Conservation (phyloP, 2,329 filamentous ascomycete genomes). For the Fusarium setosum region DNA sequence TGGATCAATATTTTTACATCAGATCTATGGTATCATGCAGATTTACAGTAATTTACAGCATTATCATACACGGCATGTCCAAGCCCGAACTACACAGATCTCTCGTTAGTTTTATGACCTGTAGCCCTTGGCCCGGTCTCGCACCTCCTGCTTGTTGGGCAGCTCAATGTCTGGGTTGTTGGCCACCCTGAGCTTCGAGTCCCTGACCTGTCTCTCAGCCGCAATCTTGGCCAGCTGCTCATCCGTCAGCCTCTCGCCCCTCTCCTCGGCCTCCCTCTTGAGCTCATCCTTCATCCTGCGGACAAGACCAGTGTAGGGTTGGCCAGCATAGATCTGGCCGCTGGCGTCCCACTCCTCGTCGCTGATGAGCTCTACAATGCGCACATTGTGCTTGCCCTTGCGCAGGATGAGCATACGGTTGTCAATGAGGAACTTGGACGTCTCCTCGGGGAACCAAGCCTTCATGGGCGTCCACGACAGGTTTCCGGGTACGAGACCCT, state of each 20-base stretch:
- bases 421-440: constrained; percentile 70
- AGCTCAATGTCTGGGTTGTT: constrained; percentile 57
- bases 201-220: constrained; percentile 28
- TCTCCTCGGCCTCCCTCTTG: constrained; percentile 48
- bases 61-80: constrained; percentile 32
- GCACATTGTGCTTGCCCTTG: constrained; percentile 72
- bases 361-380: constrained; percentile 68
- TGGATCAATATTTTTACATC: too few relatives aligned
- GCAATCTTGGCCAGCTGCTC: constrained; percentile 40
- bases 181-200: constrained; percentile 44
- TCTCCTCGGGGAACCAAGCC: constrained; percentile 67
- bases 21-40: constrained; percentile 44
- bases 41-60: constrained; percentile 46
- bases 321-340: constrained; percentile 64
- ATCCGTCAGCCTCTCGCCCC: constrained; percentile 45
- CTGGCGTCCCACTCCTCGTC: constrained; percentile 64
- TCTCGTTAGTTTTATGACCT: constrained; percentile 14
- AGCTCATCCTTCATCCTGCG: constrained; percentile 56
- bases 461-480: constrained; percentile 73
- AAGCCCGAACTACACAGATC: not conserved
- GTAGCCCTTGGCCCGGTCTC: constrained; percentile 35
- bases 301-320: constrained; percentile 61
- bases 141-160: constrained; percentile 50
- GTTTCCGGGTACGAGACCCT: constrained; percentile 59
- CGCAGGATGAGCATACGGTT: constrained; percentile 69